Conservation (phyloP, 1,284 basidiomycete species). For the Tremellales sp. region DNA sequence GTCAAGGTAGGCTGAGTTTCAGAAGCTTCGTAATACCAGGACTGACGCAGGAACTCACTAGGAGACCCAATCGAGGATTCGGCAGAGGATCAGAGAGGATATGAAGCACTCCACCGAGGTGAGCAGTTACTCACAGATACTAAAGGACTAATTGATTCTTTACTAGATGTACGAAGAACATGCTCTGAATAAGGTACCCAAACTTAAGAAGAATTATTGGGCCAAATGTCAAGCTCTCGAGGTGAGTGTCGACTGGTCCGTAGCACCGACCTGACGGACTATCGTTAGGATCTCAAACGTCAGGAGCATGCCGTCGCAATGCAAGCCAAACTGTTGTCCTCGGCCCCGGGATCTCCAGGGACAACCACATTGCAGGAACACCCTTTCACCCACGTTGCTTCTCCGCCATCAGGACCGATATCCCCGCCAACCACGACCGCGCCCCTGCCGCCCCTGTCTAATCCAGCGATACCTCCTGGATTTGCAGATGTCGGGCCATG, state of each 20-base stretch:
- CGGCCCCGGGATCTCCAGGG: slow-evolving; percentile 25
- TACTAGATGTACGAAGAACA: slow-evolving; percentile 66
- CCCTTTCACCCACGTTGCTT: slow-evolving; percentile 14
- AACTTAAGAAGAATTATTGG: slow-evolving; percentile 68
- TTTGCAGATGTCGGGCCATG: slow-evolving; percentile 3
- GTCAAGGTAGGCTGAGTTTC: slow-evolving; percentile 57
- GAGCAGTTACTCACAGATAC: slow-evolving; percentile 5
- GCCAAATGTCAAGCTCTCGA: slow-evolving; percentile 80
- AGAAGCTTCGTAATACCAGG: neutral
- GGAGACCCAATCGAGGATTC: slow-evolving; percentile 82
- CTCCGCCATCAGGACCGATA: slow-evolving; percentile 21
- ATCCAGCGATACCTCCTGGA: slow-evolving; percentile 14
- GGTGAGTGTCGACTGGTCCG: slow-evolving; percentile 49
- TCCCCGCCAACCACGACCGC: slow-evolving; percentile 26
- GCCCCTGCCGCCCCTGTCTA: slow-evolving; percentile 24
- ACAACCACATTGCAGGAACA: slow-evolving; percentile 22
- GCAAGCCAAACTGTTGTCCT: slow-evolving; percentile 45
- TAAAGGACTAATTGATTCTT: neutral
- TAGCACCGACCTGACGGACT: slow-evolving; percentile 1
- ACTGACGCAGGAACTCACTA: slow-evolving; percentile 31
- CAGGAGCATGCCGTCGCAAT: slow-evolving; percentile 46
- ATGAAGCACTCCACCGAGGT: slow-evolving; percentile 64
- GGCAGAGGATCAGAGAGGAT: slow-evolving; percentile 84
- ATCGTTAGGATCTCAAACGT: slow-evolving; percentile 34
- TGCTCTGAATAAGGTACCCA: slow-evolving; percentile 67